Base-by-base conservation (phyloP, 2,329 filamentous ascomycete genomes). In the Colletotrichum agaves region DNA sequence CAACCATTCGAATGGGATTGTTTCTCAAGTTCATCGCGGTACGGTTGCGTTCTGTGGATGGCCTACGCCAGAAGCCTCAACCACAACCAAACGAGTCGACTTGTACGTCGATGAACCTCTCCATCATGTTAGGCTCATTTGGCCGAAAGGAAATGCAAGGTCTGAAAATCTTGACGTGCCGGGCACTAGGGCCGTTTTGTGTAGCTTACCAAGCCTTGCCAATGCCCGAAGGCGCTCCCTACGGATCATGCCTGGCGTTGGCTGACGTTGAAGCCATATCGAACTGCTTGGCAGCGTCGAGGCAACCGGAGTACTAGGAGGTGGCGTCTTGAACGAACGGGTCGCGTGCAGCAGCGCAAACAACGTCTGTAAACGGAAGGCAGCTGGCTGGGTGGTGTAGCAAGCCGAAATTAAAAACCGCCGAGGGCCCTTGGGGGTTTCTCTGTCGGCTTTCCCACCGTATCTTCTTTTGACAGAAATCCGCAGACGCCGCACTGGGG, bases 381-480 rank as follows among this genome's bases (percentile, higher is more conserved):
- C 15, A 50, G n/a, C 15, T 53, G 33, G 35, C 39, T 31, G 49
- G 39, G 57, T 49, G 46, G 49, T 60, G 57, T 39, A 13, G 44
- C 43, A 59, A 47, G 19, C 56, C 56, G 43, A 49, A 47, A 59
- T 39, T 46, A 59, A 33, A 60, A 60, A 49, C 15, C 11, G 17
- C 33, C 44, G 31, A 49, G 19, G 15, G 5, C 12, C 12, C 15
- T 17, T 27, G 47, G 23, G 17, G 2, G n/a, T 12, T 27, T 35
- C 31, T 15, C n/a, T 49, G 33, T 35, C 35, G 46, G 27, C 27
- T 27, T 43, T 52, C n/a, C 58, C 35, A 37, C 35, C 58, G 46
- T 44, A 43, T 57, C 15, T 27, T 11, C 46, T 8, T 23, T 13
- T 61, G 58, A n/a, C 7, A 52, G 58, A 46, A 61, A 61, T 52